Evolutionary conservation across 2,329 filamentous ascomycete species (phyloP).

Genomic region (Magnaporthiopsis poae): DNA sequence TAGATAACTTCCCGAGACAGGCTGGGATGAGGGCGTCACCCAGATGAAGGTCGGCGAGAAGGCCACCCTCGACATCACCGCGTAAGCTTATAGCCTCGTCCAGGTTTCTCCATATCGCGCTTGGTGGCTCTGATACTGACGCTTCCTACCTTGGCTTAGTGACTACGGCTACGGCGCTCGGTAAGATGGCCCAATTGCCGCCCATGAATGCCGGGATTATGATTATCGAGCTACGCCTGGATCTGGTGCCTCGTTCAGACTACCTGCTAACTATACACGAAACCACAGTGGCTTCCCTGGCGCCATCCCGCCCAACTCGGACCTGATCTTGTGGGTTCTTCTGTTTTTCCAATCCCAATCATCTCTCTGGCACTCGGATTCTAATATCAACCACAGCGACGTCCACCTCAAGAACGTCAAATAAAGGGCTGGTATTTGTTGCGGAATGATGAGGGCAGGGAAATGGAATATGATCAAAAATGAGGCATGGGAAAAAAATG

Average conservation of each 20-base stretch:
- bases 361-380: not conserved
- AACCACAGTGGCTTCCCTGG: constrained; percentile 62
- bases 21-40: constrained; percentile 75
- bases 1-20: constrained; percentile 30
- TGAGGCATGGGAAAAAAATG: not conserved
- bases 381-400: constrained; percentile 20
- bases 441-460: not conserved
- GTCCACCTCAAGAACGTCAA: constrained; percentile 24
- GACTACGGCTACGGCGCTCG: constrained; percentile 56
- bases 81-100: constrained; percentile 38
- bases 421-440: constrained; percentile 11
- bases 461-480: not conserved
- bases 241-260: not conserved
- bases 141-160: constrained; percentile 24
- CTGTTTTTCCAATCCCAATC: not conserved
- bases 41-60: constrained; percentile 88
- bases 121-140: not conserved
- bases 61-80: constrained; percentile 70
- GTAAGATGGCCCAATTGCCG: constrained; percentile 29
- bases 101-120: not conserved
- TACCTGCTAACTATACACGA: not conserved
- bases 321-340: constrained; percentile 68
- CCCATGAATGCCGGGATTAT: too few species aligned
- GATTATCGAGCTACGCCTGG: too few species aligned
- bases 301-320: constrained; percentile 64